A percentile compares a stretch with the other conserved stretches of the same genome.
Conservation (phyloP, 2,329 filamentous ascomycete species). For the Pestalotiopsis fici region DNA sequence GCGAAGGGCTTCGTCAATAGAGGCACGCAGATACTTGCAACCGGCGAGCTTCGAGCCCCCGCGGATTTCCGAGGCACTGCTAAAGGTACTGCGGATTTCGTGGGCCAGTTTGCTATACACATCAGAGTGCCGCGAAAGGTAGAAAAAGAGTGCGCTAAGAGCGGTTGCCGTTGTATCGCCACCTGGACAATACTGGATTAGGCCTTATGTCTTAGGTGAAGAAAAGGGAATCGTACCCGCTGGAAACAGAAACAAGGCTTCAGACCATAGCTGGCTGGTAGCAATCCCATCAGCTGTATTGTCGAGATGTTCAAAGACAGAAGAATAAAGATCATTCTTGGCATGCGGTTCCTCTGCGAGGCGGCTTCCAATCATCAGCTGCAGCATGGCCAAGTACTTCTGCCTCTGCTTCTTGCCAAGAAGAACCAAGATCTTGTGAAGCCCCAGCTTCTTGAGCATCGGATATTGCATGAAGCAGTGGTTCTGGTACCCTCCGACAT, state of each 20-base stretch:
- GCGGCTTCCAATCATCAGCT: slow-evolving; percentile 18
- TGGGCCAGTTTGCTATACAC: slow-evolving; percentile 24
- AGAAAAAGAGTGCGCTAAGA: slow-evolving; percentile 33
- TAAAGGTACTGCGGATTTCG: slow-evolving; percentile 36
- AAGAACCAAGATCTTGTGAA: neutral
- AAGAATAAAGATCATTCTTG: slow-evolving; percentile 17
- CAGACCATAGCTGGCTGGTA: neutral
- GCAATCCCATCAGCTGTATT: slow-evolving; percentile 6
- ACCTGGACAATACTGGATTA: neutral
- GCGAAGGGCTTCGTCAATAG: slow-evolving; percentile 47
- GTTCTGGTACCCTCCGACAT: neutral
- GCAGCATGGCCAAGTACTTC: slow-evolving; percentile 10
- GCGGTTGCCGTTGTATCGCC: slow-evolving; percentile 33
- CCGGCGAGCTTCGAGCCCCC: slow-evolving; percentile 25
- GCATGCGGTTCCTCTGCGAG: slow-evolving; percentile 9
- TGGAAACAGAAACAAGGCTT: slow-evolving; percentile 7
- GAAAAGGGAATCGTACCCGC: neutral
- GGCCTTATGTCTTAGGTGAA: neutral
- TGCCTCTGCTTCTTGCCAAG: neutral
- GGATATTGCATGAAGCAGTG: neutral
- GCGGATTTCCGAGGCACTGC: slow-evolving; percentile 25
- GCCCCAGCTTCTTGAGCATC: neutral
- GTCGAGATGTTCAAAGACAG: neutral
- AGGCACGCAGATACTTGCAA: slow-evolving; percentile 43
- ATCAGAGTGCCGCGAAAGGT: slow-evolving; percentile 28